A percentile compares a stretch with the other conserved stretches of the same genome.
These are phyloP conservation scores for Mentha longifolia DNA, from an alignment of 257 asterid species.

Conservation along the genomic window DNA sequence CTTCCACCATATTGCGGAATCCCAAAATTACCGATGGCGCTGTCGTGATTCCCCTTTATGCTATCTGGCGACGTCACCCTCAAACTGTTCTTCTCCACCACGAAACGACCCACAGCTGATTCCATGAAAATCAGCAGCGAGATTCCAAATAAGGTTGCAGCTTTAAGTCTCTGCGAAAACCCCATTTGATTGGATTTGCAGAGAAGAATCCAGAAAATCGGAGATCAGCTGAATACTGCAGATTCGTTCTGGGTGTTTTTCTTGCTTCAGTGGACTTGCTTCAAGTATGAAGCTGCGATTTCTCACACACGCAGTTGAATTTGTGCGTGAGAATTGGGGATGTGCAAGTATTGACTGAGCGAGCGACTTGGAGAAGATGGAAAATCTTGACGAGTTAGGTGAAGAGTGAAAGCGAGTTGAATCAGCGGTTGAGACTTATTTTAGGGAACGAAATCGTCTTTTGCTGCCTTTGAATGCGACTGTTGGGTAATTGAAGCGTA, in stretches of 20 bases:
- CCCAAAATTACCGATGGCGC: constrained; percentile 95
- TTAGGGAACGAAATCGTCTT: constrained; percentile 19
- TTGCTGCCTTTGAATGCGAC: not conserved
- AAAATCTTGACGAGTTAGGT: constrained; percentile 22
- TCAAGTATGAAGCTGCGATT: not conserved
- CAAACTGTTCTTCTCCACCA: constrained; percentile 95
- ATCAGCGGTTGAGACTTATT: not conserved
- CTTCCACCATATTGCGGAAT: constrained; percentile 95
- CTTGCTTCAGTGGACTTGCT: constrained; percentile 21
- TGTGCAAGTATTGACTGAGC: not conserved
- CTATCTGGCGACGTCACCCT: constrained; percentile 83
- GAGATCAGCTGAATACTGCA: constrained; percentile 3
- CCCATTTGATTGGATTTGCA: constrained; percentile 54
- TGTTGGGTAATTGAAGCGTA: constrained; percentile 10
- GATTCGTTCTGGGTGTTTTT: not conserved
- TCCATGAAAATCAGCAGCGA: constrained; percentile 48
- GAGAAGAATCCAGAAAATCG: constrained; percentile 24
- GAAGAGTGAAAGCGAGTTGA: constrained; percentile 23
- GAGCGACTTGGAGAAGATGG: constrained; percentile 12
- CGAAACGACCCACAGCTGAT: constrained; percentile 66
- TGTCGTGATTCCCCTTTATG: constrained; percentile 74
- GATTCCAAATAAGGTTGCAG: constrained; percentile 50
- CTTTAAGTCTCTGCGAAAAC: constrained; percentile 40
- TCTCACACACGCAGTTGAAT: constrained; percentile 2
- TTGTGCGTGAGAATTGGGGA: constrained; percentile 19